Conservation (phyloP, 2,329 filamentous ascomycete species). For the Sclerotinia subarctica region DNA sequence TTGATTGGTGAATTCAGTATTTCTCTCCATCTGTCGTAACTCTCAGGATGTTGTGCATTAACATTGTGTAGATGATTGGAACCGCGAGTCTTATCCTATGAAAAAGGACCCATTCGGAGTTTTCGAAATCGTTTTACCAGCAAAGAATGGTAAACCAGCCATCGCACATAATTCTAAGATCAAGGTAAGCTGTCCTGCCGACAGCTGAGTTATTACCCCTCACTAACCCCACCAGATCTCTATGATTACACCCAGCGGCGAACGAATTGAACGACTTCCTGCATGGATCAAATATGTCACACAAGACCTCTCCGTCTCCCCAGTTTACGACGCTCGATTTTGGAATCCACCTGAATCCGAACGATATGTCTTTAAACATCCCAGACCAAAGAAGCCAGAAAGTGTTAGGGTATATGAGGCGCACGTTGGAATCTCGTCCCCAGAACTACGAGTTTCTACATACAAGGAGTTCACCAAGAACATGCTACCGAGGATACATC, state of each 20-base stretch:
- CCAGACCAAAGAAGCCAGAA: slow-evolving; percentile 74
- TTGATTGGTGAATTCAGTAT: slow-evolving; percentile 93
- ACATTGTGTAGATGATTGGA: slow-evolving; percentile 69
- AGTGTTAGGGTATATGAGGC: slow-evolving; percentile 96
- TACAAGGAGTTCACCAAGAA: slow-evolving; percentile 97
- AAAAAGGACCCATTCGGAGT: slow-evolving; percentile 80
- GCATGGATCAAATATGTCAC: slow-evolving; percentile 98
- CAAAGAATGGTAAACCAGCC: slow-evolving; percentile 68
- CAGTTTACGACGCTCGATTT: slow-evolving; percentile 90
- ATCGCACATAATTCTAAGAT: slow-evolving; percentile 94
- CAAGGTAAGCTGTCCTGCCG: slow-evolving; percentile 59
- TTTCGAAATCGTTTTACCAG: slow-evolving; percentile 77
- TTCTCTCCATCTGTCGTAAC: slow-evolving; percentile 25
- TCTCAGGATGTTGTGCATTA: slow-evolving; percentile 25
- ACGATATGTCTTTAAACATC: slow-evolving; percentile 80
- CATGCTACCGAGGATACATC: slow-evolving; percentile 86
- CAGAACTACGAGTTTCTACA: slow-evolving; percentile 81
- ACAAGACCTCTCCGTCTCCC: slow-evolving; percentile 84
- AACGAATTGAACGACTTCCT: slow-evolving; percentile 82
- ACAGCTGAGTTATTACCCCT: neutral
- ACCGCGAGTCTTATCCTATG: slow-evolving; percentile 80
- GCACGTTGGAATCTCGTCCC: slow-evolving; percentile 96
- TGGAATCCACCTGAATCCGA: slow-evolving; percentile 85
- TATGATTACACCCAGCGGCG: slow-evolving; percentile 72
- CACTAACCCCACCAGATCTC: slow-evolving; percentile 60